These are phyloP conservation scores for Zymoseptoria ardabiliae DNA, from an alignment of 2,329 filamentous ascomycete species.

Conservation along the genomic window DNA sequence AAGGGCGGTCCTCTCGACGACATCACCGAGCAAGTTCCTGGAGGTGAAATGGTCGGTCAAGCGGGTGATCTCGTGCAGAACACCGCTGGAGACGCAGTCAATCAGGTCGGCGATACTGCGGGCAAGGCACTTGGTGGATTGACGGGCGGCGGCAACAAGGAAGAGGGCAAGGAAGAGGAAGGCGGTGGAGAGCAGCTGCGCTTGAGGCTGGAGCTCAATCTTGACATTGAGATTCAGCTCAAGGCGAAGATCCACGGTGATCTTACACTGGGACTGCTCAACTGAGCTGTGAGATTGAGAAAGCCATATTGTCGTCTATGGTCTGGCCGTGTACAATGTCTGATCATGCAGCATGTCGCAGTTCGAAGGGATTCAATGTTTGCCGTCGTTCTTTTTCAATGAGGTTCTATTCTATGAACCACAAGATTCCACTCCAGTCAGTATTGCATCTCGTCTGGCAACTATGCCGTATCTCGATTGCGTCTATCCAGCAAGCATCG, in stretches of 20 bases:
- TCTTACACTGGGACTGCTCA: constrained; percentile 49
- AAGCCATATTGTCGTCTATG: neutral
- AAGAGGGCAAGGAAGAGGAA: constrained; percentile 22
- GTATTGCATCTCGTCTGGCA: neutral
- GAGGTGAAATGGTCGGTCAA: constrained; percentile 46
- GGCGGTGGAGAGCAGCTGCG: constrained; percentile 46
- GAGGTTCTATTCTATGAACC: neutral
- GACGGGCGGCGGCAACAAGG: constrained; percentile 34
- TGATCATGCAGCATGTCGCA: neutral
- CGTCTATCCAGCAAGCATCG: neutral
- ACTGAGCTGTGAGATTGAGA: constrained; percentile 16
- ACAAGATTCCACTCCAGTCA: neutral
- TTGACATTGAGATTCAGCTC: constrained; percentile 56
- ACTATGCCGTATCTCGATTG: neutral
- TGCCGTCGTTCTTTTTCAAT: neutral
- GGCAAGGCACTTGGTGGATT: constrained; percentile 43
- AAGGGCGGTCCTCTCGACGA: constrained; percentile 46
- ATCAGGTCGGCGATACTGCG: constrained; percentile 38
- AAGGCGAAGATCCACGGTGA: constrained; percentile 61
- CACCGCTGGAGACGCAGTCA: constrained; percentile 43
- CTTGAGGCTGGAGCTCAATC: constrained; percentile 51
- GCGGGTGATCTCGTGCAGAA: constrained; percentile 51
- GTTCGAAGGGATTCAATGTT: neutral
- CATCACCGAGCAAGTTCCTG: constrained; percentile 48
- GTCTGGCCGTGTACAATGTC: neutral